Conservation (phyloP, 2,329 filamentous ascomycete genomes). For the Calonectria naviculata region DNA sequence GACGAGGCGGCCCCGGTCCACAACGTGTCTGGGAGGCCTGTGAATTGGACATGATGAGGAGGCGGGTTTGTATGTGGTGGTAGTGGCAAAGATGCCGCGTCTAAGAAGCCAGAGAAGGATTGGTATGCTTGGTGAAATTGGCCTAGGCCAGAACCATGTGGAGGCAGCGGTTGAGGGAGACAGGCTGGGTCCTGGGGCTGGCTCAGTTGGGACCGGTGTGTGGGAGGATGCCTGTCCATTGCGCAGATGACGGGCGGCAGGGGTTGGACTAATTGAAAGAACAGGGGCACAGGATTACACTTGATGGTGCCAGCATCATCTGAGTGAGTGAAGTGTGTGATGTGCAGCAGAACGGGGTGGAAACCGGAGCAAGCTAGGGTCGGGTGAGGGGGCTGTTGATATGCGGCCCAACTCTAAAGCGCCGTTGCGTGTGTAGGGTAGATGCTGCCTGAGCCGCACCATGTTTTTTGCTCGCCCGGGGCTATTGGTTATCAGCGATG, state of each 20-base stretch:
- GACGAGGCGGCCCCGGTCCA: neutral
- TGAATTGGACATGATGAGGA: neutral
- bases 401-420: neutral
- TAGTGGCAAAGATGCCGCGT: neutral
- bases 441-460: neutral
- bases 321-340: neutral
- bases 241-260: neutral
- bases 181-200: neutral
- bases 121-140: neutral
- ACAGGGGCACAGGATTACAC: neutral
- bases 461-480: neutral
- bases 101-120: neutral
- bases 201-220: neutral
- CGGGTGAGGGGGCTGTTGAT: neutral
- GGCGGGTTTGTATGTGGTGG: neutral
- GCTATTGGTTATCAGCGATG: neutral
- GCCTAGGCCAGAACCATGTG: neutral
- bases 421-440: neutral
- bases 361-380: neutral
- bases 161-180: neutral
- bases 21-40: neutral
- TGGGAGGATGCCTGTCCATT: neutral
- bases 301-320: neutral
- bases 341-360: neutral
- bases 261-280: neutral